Percentiles rank a stretch among this genome's conserved stretches.
Conservation (phyloP, 257 asterid species). For the Solanum virginianum region DNA sequence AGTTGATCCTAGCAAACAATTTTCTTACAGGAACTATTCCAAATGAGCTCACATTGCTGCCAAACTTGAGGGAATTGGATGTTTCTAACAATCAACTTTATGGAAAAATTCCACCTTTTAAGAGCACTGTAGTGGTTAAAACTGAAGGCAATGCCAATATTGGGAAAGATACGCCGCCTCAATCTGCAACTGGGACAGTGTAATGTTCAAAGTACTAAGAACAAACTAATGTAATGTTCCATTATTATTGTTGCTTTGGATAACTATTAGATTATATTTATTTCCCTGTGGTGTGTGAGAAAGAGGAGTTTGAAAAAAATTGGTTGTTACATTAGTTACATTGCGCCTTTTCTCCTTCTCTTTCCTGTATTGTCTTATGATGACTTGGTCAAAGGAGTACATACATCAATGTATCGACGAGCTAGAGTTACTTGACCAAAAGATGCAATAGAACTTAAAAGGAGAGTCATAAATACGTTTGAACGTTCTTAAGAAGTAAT, state of each 20-base stretch:
- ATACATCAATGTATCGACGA: background rate
- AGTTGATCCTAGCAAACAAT: background rate
- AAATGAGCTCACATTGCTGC: background rate
- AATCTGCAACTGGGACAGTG: too few species aligned
- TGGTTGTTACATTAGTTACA: too few species aligned
- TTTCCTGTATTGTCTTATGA: too few species aligned
- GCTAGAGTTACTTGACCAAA: background rate
- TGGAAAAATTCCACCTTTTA: background rate
- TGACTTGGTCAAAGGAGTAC: too few species aligned
- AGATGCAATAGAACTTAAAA: background rate
- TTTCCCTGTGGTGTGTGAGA: too few species aligned
- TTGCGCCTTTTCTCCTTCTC: too few species aligned
- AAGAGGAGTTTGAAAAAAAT: too few species aligned
- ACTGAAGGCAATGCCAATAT: slow-evolving; percentile 2
- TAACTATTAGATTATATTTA: too few species aligned
- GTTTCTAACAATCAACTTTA: slow-evolving; percentile 5
- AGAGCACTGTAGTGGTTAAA: background rate
- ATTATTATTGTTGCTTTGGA: too few species aligned
- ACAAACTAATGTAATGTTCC: too few species aligned
- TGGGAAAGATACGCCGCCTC: background rate
- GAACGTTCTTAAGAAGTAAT: background rate
- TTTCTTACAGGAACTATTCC: slow-evolving; percentile 1
- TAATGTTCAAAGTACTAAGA: too few species aligned
- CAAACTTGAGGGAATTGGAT: background rate
- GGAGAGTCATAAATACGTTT: background rate